A percentile compares a stretch with the other conserved stretches of the same genome.
Conservation (phyloP, 2,329 filamentous ascomycete genomes). For the Nakataea oryzae region DNA sequence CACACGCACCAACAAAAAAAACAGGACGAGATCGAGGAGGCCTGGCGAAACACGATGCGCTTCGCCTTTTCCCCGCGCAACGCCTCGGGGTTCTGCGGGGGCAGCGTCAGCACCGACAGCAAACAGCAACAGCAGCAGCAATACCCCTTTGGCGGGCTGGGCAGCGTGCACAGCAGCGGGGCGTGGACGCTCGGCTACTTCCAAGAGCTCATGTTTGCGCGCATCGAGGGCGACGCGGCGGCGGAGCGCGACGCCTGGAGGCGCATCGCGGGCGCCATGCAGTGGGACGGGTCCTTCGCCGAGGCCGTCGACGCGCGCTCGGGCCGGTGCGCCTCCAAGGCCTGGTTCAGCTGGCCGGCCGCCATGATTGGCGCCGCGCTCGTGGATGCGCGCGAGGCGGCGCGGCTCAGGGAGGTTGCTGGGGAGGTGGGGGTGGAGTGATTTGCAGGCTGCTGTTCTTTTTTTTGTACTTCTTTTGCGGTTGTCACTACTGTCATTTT, state of each 20-base stretch:
- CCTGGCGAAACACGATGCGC: slow-evolving; percentile 10
- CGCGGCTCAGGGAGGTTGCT: neutral
- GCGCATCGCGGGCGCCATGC: slow-evolving; percentile 9
- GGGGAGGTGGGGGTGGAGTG: neutral
- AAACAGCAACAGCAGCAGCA: neutral
- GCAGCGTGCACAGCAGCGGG: slow-evolving; percentile 9
- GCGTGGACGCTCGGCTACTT: slow-evolving; percentile 12
- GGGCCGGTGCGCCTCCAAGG: slow-evolving; percentile 11
- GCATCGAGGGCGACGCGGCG: neutral
- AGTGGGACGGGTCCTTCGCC: slow-evolving; percentile 11
- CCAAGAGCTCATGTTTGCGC: slow-evolving; percentile 10
- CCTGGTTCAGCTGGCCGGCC: slow-evolving; percentile 13
- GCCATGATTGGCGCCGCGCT: slow-evolving; percentile 8
- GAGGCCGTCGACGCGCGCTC: slow-evolving; percentile 9
- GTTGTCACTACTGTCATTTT: too few species aligned
- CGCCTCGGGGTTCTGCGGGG: neutral
- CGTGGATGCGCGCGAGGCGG: neutral
- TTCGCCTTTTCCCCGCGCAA: slow-evolving; percentile 9
- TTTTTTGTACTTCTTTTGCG: too few species aligned
- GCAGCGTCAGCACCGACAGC: neutral
- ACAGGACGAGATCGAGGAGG: neutral
- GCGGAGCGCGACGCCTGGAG: slow-evolving; percentile 7
- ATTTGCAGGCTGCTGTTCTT: too few species aligned
- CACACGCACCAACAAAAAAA: too few species aligned
- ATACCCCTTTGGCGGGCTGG: slow-evolving; percentile 9